Conservation (phyloP, 805 yeast genomes). For the Saccharomycopsis javanensis region DNA sequence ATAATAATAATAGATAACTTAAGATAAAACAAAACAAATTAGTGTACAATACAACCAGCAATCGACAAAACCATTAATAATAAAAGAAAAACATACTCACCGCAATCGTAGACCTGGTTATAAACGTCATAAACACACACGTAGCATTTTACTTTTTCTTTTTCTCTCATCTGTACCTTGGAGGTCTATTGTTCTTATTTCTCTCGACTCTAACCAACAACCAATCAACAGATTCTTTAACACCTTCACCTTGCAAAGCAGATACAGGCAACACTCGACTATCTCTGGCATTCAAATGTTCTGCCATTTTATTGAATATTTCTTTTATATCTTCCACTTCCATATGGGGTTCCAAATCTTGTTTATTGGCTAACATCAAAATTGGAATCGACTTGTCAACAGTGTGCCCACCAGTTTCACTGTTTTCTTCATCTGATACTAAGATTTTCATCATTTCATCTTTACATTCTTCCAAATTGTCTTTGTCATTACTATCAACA, state of each 20-base stretch:
- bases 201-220: constrained; percentile 56
- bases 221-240: constrained; percentile 86
- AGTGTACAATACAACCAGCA: too few species aligned
- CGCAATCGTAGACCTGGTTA: too few species aligned
- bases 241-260: constrained; percentile 76
- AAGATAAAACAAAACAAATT: too few species aligned
- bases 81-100: too few species aligned
- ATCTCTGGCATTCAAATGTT: constrained; percentile 82
- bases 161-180: constrained; percentile 37
- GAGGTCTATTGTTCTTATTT: constrained; percentile 53
- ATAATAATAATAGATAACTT: too few species aligned
- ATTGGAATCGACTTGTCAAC: constrained; percentile 55
- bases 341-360: constrained; percentile 62
- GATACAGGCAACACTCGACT: constrained; percentile 83
- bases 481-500: constrained; percentile 83
- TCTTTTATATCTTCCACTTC: constrained; percentile 76
- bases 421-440: constrained; percentile 29
- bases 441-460: constrained; percentile 34
- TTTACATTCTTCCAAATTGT: constrained; percentile 73
- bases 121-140: too few species aligned
- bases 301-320: constrained; percentile 72
- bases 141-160: too few species aligned
- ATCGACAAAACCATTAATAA: too few species aligned
- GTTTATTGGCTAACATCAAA: constrained; percentile 91
- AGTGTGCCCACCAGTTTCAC: constrained; percentile 28